Base-by-base conservation (phyloP, 2,329 filamentous ascomycete species). In the Ceratocystis smalleyi region DNA sequence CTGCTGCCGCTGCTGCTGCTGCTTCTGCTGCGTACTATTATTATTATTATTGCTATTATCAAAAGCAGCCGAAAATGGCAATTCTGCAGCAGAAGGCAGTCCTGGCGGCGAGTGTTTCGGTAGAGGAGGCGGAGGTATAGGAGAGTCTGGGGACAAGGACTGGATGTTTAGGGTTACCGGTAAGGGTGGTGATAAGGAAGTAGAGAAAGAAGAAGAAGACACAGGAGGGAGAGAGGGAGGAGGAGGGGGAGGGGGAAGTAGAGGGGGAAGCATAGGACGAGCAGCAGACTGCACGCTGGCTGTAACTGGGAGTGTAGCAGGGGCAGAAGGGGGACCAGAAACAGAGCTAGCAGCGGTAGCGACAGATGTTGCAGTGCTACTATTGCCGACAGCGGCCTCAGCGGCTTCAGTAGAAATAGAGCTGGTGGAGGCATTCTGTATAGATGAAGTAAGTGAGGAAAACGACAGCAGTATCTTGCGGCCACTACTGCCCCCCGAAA, bases 101-200 rank as follows among this genome's bases (percentile, higher is more conserved):
- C 27, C 54, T 57, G 54, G 54, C 3, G 54, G 54, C 17, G 54
- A 57, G 32, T 57, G 54, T 57, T 57, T 57, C 15, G 54, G 54
- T n/a, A 57, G 54, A 57, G 54, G 54, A n/a, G 54, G 54, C 17
- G 54, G 54, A 57, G 54, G 54, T 4, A 7, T 32, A 10, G 54
- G 24, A n/a, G 54, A 57, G 54, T 57, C 54, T 57, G 54, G 54
- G 24, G 24, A 57, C 24, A 57, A n/a, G 7, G 54, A 6, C 47
- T 51, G 47, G 3, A 27, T 2, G 2, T 51, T 51, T 57, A 57
- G 54, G 54, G 54, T 35, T 57, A 57, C 3, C 12, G 54, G 5
- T 57, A 35, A 35, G 5, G 54, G 27, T 32, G 54, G 54, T 17
- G 22, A 27, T 2, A n/a, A 55, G 3, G 51, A 55, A 27, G 51